Evolutionary conservation across 2,329 filamentous ascomycete genomes (phyloP).

Genomic region (Fusarium avenaceum): DNA sequence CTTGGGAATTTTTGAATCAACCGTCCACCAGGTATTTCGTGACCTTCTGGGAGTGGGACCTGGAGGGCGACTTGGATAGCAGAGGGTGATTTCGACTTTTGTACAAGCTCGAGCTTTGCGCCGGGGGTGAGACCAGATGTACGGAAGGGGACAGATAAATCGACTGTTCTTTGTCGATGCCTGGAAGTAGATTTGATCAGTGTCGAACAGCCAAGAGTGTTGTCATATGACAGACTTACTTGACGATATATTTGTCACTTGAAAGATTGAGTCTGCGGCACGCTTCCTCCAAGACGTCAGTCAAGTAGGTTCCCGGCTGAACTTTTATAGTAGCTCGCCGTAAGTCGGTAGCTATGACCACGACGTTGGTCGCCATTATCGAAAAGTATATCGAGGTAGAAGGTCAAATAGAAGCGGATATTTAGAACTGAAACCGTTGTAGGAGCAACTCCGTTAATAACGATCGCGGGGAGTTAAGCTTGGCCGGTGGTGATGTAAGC

Average conservation of each 20-base stretch:
- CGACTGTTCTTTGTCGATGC: slow-evolving; percentile 85
- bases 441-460: slow-evolving; percentile 1
- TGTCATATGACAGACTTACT: slow-evolving; percentile 64
- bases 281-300: slow-evolving; percentile 88
- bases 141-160: slow-evolving; percentile 86
- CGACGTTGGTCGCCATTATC: slow-evolving; percentile 86
- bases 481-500: slow-evolving; percentile 41
- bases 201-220: not conserved
- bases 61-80: slow-evolving; percentile 92
- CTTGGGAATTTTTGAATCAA: slow-evolving; percentile 89
- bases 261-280: slow-evolving; percentile 84
- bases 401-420: not conserved
- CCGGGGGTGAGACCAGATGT: slow-evolving; percentile 85
- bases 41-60: slow-evolving; percentile 78
- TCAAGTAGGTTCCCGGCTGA: slow-evolving; percentile 81
- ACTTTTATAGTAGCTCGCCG: slow-evolving; percentile 87
- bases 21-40: slow-evolving; percentile 72
- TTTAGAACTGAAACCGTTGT: not conserved
- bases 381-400: slow-evolving; percentile 6
- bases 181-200: slow-evolving; percentile 56
- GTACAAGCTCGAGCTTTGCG: slow-evolving; percentile 92
- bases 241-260: slow-evolving; percentile 82
- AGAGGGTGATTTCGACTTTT: slow-evolving; percentile 85
- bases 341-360: slow-evolving; percentile 85
- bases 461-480: slow-evolving; percentile 34